Evolutionary conservation across 129 eudicot genomes (phyloP).

Genomic region (Helianthus tuberosus): DNA sequence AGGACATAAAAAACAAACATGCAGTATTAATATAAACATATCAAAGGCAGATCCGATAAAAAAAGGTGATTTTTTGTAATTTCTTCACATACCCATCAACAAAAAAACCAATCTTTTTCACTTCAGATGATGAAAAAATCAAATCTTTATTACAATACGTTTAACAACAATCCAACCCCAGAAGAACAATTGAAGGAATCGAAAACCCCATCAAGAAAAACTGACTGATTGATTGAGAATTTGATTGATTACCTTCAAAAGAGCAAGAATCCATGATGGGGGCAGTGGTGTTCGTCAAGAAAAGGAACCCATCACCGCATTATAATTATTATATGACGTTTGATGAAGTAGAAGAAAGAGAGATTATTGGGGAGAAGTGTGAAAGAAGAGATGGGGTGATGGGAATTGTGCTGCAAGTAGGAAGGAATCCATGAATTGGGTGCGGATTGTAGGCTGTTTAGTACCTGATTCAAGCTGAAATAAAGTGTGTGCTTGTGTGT

Average conservation of each 20-base stretch:
- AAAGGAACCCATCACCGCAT: slow-evolving; percentile 35
- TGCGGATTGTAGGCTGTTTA: slow-evolving; percentile 12
- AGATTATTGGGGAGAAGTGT: neutral
- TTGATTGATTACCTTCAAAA: slow-evolving; percentile 39
- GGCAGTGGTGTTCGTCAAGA: slow-evolving; percentile 27
- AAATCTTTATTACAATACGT: slow-evolving; percentile 24
- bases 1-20: slow-evolving; percentile 34
- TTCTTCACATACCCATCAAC: neutral
- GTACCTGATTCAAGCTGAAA: slow-evolving; percentile 30
- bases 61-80: slow-evolving; percentile 4
- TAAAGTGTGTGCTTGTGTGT: neutral
- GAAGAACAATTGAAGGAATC: neutral
- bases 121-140: neutral
- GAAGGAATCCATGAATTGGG: slow-evolving; percentile 38
- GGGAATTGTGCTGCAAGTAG: slow-evolving; percentile 37
- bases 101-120: neutral
- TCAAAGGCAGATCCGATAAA: slow-evolving; percentile 37
- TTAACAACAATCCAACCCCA: slow-evolving; percentile 20
- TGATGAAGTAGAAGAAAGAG: too few species aligned
- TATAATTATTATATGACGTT: neutral
- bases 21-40: neutral
- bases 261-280: slow-evolving; percentile 44
- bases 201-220: slow-evolving; percentile 25
- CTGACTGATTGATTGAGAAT: slow-evolving; percentile 13
- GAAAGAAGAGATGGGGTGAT: slow-evolving; percentile 18